Conservation (phyloP, 305 asterid genomes). For the Fraxinus paxiana region DNA sequence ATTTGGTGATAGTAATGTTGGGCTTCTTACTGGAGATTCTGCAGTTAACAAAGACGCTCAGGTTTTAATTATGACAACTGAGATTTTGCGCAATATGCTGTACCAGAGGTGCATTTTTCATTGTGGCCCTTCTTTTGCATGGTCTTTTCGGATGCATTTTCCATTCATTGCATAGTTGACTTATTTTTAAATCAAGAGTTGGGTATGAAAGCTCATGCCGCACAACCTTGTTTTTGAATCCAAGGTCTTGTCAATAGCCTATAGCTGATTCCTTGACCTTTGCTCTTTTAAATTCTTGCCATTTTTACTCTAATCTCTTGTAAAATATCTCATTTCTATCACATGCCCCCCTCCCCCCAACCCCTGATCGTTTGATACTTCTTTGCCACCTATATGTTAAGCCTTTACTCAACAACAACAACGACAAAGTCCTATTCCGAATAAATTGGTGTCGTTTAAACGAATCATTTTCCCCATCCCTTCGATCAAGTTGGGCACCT, state of each 20-base stretch:
- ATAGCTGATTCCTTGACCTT: slow-evolving; percentile 8
- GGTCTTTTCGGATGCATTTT: slow-evolving; percentile 16
- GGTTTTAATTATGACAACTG: slow-evolving; percentile 91
- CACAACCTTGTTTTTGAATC: slow-evolving; percentile 8
- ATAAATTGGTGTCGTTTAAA: not conserved
- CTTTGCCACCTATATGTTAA: not conserved
- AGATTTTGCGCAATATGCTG: slow-evolving; percentile 94
- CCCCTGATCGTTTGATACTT: not conserved
- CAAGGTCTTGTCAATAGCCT: slow-evolving; percentile 6
- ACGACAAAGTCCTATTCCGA: not conserved
- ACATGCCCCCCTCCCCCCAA: not conserved
- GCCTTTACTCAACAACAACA: not conserved
- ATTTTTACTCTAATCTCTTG: not conserved
- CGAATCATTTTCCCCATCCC: not conserved
- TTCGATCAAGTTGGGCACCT: not conserved
- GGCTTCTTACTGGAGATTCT: slow-evolving; percentile 97
- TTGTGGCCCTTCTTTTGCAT: slow-evolving; percentile 21
- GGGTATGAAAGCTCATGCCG: slow-evolving; percentile 11
- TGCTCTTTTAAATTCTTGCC: not conserved
- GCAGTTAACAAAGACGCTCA: slow-evolving; percentile 94
- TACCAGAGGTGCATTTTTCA: slow-evolving; percentile 66
- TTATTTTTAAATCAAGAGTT: slow-evolving; percentile 9
- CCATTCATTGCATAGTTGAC: not conserved
- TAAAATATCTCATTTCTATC: slow-evolving; percentile 3
- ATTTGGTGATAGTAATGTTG: slow-evolving; percentile 89